Evolutionary conservation across 1,284 basidiomycete genomes (phyloP), one percentile per base, ranked within the genome.

Genomic region (Pisolithus thermaeus): DNA sequence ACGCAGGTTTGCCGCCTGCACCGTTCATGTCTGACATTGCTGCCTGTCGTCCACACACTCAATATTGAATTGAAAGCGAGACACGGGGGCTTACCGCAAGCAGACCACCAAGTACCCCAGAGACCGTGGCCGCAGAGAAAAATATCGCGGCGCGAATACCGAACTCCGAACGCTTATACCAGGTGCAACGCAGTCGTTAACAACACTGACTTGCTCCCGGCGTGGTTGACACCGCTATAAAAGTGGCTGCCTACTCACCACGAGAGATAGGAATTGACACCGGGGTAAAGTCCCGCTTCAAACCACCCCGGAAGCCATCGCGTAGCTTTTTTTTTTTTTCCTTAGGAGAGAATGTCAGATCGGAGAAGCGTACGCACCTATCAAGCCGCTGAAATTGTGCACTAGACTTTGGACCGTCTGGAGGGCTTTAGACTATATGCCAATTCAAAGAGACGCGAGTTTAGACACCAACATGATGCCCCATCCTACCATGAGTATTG

Each of bases 131-230:
- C 7, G 84, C 84, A 0, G 84, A 84, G 70, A 89, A 88, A 70
- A 89, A 89, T 20, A 87, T 64, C 2, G 86, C 84, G 11, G 82
- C 78, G 25, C 80, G 66, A 44, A 80, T 71, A 50, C 83, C 85
- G 51, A 84, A 85, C 58, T 88, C 85, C 7, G 79, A 81, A 28
- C 83, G 83, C 59, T 82, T 82, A 62, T 84, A 84, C 81, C 81
- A 84, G 51, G 78, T 80, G 38, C 20, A 28, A 28, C 4, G 4
- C 27, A 14, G n/a, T 3, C 14, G 28, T 7, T 20, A n/a, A 45
- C 1, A 14, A 14, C 4, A 35, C 3, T 16, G 14, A 14, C 12
- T 35, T 35, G 12, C 12, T 35, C 32, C 32, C 18, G 36, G 9
- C 12, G 22, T 37, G 27, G 36, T 41, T n/a, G n/a, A 39, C 1